A percentile compares a stretch with the other conserved stretches of the same genome.
These are phyloP conservation scores for Allium sativum DNA, from an alignment of 106 monocot genomes.

Conservation along the genomic window DNA sequence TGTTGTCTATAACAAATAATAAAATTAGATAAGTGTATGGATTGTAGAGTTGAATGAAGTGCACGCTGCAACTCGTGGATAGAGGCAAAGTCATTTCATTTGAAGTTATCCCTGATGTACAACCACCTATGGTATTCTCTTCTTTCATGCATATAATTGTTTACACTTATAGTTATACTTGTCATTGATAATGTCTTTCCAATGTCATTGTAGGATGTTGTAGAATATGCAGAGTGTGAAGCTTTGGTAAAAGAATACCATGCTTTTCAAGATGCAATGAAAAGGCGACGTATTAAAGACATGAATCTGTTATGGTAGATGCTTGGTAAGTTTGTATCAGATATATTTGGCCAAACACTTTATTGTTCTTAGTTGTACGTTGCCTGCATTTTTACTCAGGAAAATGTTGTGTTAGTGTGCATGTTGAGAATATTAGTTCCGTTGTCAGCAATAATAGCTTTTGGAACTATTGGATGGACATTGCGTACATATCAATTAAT, in stretches of 20 bases:
- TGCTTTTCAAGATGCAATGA: conserved; percentile 92
- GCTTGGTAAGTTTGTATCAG: conserved; percentile 53
- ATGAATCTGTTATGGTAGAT: conserved; percentile 99
- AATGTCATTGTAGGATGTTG: conserved; percentile 54
- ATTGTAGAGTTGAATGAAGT: conserved; percentile 86
- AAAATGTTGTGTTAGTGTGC: too few relatives aligned
- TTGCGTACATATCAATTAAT: too few relatives aligned
- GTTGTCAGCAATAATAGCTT: too few relatives aligned
- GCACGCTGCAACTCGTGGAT: conserved; percentile 87
- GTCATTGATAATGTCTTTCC: background rate
- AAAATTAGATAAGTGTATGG: conserved; percentile 97
- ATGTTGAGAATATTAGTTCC: too few relatives aligned
- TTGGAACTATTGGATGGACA: too few relatives aligned
- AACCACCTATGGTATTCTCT: conserved; percentile 83
- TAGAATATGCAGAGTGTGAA: conserved; percentile 99
- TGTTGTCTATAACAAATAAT: conserved; percentile 79
- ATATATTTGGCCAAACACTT: too few relatives aligned
- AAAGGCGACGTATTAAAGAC: conserved; percentile 91
- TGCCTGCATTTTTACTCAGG: too few relatives aligned
- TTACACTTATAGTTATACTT: too few relatives aligned
- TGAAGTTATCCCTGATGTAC: conserved; percentile 86
- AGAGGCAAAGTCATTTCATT: conserved; percentile 85
- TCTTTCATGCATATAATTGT: too few relatives aligned
- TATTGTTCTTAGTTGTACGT: too few relatives aligned
- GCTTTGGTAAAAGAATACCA: conserved; percentile 82